phyloP scores from a whole-genome alignment of 495 filamentous ascomycete genomes.

The Recurvomyces mirabilis region DNA sequence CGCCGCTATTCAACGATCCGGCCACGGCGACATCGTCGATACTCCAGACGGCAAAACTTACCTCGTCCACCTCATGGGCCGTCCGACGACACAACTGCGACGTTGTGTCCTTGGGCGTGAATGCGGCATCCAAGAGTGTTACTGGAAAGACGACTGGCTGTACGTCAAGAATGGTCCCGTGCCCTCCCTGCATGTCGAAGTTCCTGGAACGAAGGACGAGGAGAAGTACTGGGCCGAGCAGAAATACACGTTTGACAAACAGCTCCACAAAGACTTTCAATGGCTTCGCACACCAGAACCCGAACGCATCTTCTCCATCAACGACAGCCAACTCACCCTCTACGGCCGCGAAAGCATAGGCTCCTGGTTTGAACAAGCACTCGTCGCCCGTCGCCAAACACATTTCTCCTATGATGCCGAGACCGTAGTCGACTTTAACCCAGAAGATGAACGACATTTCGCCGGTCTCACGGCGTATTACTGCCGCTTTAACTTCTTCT shows the following conservation, averaged over 20 bases:
- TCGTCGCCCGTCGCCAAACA: constrained; percentile 1
- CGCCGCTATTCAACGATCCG: constrained; percentile 41
- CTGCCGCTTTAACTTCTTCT: constrained; percentile 2
- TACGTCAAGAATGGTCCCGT: constrained; percentile 46
- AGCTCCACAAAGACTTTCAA: constrained; percentile 7
- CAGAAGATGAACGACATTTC: constrained; percentile 1
- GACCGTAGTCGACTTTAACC: constrained; percentile 2
- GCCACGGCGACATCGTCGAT: constrained; percentile 50
- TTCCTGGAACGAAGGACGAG: constrained; percentile 39
- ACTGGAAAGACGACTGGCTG: constrained; percentile 46
- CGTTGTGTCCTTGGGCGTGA: constrained; percentile 46
- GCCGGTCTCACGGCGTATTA: constrained; percentile 3
- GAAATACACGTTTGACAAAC: constrained; percentile 37
- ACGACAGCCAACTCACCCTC: not conserved
- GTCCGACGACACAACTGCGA: constrained; percentile 41
- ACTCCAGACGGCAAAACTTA: constrained; percentile 46
- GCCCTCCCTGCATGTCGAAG: constrained; percentile 41
- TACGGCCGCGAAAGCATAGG: constrained; percentile 1
- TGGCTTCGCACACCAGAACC: constrained; percentile 3
- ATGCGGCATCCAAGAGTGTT: constrained; percentile 43
- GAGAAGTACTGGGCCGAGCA: constrained; percentile 41
- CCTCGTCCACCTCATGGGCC: constrained; percentile 42
- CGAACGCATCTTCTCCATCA: not conserved
- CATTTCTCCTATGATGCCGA: constrained; percentile 6
- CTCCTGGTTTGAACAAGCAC: constrained; percentile 3